Evolutionary conservation across 257 asterid genomes (phyloP).

Genomic region (Solanum lycopersicoides): DNA sequence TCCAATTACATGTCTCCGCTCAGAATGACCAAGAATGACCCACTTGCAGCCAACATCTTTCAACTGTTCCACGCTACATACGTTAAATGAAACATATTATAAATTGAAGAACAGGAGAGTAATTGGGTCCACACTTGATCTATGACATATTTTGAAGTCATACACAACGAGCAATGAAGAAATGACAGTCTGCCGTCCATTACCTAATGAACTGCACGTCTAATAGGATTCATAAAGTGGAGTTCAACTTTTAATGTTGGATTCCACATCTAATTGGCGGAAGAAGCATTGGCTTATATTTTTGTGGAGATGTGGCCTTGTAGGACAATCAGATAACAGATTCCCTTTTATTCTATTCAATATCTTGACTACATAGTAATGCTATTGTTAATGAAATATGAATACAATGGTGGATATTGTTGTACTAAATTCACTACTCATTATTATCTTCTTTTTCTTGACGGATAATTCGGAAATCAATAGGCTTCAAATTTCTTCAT

Average conservation of each 20-base stretch:
- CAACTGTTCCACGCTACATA: constrained; percentile 77
- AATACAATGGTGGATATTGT: not conserved
- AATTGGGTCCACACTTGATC: not conserved
- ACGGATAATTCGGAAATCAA: not conserved
- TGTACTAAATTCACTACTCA: not conserved
- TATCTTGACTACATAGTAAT: not conserved
- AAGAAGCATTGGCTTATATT: not conserved
- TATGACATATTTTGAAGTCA: not conserved
- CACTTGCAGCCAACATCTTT: constrained; percentile 91
- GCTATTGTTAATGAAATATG: not conserved
- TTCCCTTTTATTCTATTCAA: not conserved
- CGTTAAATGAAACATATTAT: not conserved
- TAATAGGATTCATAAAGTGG: not conserved
- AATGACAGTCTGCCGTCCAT: not conserved
- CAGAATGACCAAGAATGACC: constrained; percentile 98
- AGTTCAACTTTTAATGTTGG: not conserved
- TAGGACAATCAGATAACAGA: not conserved
- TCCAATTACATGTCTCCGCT: constrained; percentile 82
- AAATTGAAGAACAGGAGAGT: not conserved
- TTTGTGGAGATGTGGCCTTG: not conserved
- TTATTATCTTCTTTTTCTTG: not conserved
- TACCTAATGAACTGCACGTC: not conserved
- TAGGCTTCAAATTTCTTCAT: not conserved
- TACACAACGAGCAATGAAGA: not conserved
- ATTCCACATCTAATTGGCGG: not conserved